Base-by-base conservation (phyloP, 78 protist genomes). In the Salpingoeca rosetta region DNA sequence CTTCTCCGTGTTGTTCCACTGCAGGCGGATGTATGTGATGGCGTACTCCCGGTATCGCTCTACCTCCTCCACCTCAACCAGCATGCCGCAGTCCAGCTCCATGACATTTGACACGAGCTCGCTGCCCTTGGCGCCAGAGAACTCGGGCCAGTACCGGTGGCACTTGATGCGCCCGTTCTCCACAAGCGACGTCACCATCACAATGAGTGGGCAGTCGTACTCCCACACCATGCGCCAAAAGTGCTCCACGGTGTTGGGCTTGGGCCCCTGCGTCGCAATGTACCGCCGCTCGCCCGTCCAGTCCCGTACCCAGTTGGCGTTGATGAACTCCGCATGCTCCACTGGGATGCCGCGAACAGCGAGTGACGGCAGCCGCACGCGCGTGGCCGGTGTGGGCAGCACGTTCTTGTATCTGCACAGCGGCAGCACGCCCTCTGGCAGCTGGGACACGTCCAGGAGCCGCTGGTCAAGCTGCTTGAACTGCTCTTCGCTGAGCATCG, bases 171-270 rank as follows among this genome's bases (percentile, higher is more conserved):
- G 7, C 76, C 80, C 83, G 40, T 39, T 36, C 76, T 88, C 90
- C 2, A 76, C 22, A 12, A 84, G 37, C 0, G 24, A 28, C 25
- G 92, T 85, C 35, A 90, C 89, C 92, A 89, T 92, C 17, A 92
- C 86, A 41, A 92, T 76, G 65, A 85, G 12, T 0, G 37, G 25
- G 28, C 10, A 2, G 38, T 76, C 42, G 43, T 83, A 0, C 80
- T 92, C 84, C 43, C 57, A 84, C 35, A 89, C 36, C 92, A 92
- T 90, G 38, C 86, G 41, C 94, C 94, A 92, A n/a, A 92, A 92
- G 84, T 86, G 92, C 10, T 0, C 74, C n/a, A 86, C 11, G 40
- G 90, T 81, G 44, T 3, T n/a, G 25, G 1, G 56, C 73, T 73
- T 10, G 44, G 94, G 94, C 17, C 90, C 90, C 77, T 92, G 94